These are phyloP conservation scores for Aureobasidium sp. DNA, from an alignment of 2,329 filamentous ascomycete genomes.

Conservation along the genomic window DNA sequence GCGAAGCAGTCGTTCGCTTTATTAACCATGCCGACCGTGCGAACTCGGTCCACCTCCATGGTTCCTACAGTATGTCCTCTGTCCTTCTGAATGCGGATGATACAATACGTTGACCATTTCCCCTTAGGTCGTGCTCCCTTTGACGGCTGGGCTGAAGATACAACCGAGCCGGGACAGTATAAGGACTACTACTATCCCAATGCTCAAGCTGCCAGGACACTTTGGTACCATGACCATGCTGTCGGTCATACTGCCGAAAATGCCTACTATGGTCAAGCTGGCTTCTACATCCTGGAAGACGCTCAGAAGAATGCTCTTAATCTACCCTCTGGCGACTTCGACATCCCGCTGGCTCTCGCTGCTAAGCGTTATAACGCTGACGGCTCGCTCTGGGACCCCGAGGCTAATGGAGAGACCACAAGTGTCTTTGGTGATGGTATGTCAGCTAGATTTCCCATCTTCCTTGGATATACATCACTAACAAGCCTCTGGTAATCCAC, in stretches of 20 bases:
- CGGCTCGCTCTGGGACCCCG: slow-evolving; percentile 42
- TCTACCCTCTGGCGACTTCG: slow-evolving; percentile 46
- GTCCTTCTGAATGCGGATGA: background rate
- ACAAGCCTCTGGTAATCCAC: slow-evolving; percentile 35
- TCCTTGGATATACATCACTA: no score
- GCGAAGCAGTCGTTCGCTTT: slow-evolving; percentile 45
- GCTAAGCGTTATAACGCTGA: slow-evolving; percentile 46
- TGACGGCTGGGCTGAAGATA: slow-evolving; percentile 49
- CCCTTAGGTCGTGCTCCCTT: slow-evolving; percentile 32
- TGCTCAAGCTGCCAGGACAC: slow-evolving; percentile 37
- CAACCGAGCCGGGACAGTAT: slow-evolving; percentile 44
- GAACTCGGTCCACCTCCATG: slow-evolving; percentile 45
- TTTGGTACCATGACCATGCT: slow-evolving; percentile 32
- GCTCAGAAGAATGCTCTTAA: slow-evolving; percentile 40
- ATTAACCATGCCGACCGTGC: slow-evolving; percentile 39
- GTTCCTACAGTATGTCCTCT: slow-evolving; percentile 31
- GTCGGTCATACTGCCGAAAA: slow-evolving; percentile 19
- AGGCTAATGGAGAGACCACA: slow-evolving; percentile 29
- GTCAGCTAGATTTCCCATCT: no score
- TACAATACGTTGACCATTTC: background rate
- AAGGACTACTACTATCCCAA: slow-evolving; percentile 59
- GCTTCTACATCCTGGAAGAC: slow-evolving; percentile 48
- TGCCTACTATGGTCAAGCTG: slow-evolving; percentile 49
- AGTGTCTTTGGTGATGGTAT: slow-evolving; percentile 31
- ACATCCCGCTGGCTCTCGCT: slow-evolving; percentile 44